Evolutionary conservation across 352 stramenopile species (phyloP), one percentile per base, ranked within the genome.

Genomic region (Phytophthora sp.): DNA sequence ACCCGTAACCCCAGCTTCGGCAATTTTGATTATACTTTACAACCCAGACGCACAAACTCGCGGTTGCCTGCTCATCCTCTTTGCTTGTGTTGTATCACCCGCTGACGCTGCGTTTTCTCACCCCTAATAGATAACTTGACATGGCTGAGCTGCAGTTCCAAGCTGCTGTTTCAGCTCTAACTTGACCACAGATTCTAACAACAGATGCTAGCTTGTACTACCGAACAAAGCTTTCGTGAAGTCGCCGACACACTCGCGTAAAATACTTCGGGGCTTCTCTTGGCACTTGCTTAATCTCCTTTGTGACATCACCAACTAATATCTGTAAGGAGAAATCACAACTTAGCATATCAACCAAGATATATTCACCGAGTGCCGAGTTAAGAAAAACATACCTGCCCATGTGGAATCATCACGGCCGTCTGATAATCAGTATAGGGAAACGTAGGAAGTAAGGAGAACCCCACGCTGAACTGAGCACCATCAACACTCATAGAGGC

Each of bases 401-500:
- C 84, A 24, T 84, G 77, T 17, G 48, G 35, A 17, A 88, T 67
- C 20, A 77, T 61, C 30, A 89, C 62, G 31, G 48, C 38, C 13
- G 66, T 72, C n/a, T 84, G 68, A 28, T 73, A 78, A 38, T 79
- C 70, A 5, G 74, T 82, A 49, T 79, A 88, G 1, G 84, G 84
- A 54, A 82, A 89, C 21, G 66, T 58, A 10, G 74, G 61, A 18
- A 75, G 50, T 8, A 90, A 59, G n/a, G 59, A 72, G 37, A 88
- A 84, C 0, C 84, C 84, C 4, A 92, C 69, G 31, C 69, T 64
- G 51, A 92, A 91, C 32, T 81, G 74, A 39, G 64, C 31, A 24
- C 67, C 62, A 21, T 64, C 56, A 6, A 30, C 37, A 8, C 62
- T 41, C 15, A 63, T 46, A 13, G n/a, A 48, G 11, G 48, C 69